Evolutionary conservation across 1,284 basidiomycete species (phyloP).

Genomic region (Rhodotorula mucilaginosa): DNA sequence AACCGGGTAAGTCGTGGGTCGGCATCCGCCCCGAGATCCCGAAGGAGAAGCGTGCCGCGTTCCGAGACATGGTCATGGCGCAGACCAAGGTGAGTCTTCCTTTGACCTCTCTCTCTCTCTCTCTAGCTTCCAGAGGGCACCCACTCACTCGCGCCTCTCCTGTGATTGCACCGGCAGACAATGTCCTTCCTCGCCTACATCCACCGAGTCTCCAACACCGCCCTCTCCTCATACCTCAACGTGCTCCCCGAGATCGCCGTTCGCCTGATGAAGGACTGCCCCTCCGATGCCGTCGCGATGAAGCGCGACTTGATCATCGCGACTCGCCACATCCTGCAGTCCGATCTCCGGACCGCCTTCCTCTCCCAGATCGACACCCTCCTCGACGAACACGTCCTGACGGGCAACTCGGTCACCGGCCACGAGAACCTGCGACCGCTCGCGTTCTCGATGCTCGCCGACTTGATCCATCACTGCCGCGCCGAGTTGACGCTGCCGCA

Average conservation of each 20-base stretch:
- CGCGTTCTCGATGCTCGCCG: slow-evolving; percentile 85
- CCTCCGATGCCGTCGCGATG: slow-evolving; percentile 73
- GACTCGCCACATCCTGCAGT: slow-evolving; percentile 83
- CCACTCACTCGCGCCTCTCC: background rate
- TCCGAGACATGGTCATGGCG: slow-evolving; percentile 83
- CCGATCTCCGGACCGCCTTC: slow-evolving; percentile 75
- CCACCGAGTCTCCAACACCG: slow-evolving; percentile 67
- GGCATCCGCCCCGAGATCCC: slow-evolving; percentile 68
- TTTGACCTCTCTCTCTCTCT: background rate
- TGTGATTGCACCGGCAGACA: slow-evolving; percentile 57
- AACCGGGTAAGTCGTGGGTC: slow-evolving; percentile 76
- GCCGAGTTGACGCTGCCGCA: slow-evolving; percentile 77
- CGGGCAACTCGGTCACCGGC: slow-evolving; percentile 74
- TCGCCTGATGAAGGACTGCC: slow-evolving; percentile 89
- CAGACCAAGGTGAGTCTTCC: slow-evolving; percentile 84
- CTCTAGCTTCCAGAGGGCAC: background rate
- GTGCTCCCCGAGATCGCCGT: slow-evolving; percentile 77
- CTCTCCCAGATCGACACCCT: slow-evolving; percentile 84
- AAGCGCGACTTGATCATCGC: slow-evolving; percentile 78
- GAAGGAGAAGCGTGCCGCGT: slow-evolving; percentile 67
- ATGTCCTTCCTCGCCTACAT: slow-evolving; percentile 93
- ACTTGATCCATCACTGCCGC: slow-evolving; percentile 88
- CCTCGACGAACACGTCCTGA: slow-evolving; percentile 84
- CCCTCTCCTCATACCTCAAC: slow-evolving; percentile 75
- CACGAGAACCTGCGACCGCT: slow-evolving; percentile 80